Base-by-base conservation (phyloP, 176 grass and related monocot genomes). In the Tuctoria greenei region DNA sequence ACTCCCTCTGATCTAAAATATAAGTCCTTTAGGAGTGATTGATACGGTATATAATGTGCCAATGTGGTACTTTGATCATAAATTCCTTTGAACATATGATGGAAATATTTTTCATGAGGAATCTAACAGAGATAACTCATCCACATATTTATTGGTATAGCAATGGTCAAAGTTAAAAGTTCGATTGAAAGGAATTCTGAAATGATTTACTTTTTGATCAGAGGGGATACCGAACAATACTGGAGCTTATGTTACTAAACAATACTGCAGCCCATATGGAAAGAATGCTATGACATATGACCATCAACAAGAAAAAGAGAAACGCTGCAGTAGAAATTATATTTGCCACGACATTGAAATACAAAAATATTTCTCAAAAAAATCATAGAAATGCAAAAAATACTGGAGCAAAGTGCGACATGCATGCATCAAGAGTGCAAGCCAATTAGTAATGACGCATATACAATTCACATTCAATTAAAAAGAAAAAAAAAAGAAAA, bases 401-500 rank as follows among this genome's bases (percentile, higher is more conserved):
- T 39, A 23, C 4, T 17, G 46, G 4, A 36, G 44, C 24, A 75
- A 31, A 20, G 28, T 10, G 14, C 25, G 10, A 4, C 15, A 39
- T 16, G 35, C 65, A 43, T 13, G 43, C 54, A 69, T 71, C 45
- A 81, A 6, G 23, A 60, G 3, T 28, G 46, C 17, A 76, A 24
- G 14, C 34, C 66, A 31, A 61, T 5, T 1, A 9, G 3, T 23
- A 44, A 61, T 20, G 10, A 69, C 56, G 71, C 44, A 52, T 0
- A 31, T 59, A 35, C 26, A 76, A 59, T 26, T 72, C 41, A 67
- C 9, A 59, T 55, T 20, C 12, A 58, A 55, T 60, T 26, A 10
- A 64, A 69, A 75, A 62, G 25, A 31, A 73, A 67, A 80, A 64
- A 2, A 10, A 64, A 69, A 75, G 55, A 25, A 31, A 73, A 67